phyloP scores from a whole-genome alignment of 2,329 filamentous ascomycete species.

The Diaporthe sp. region DNA sequence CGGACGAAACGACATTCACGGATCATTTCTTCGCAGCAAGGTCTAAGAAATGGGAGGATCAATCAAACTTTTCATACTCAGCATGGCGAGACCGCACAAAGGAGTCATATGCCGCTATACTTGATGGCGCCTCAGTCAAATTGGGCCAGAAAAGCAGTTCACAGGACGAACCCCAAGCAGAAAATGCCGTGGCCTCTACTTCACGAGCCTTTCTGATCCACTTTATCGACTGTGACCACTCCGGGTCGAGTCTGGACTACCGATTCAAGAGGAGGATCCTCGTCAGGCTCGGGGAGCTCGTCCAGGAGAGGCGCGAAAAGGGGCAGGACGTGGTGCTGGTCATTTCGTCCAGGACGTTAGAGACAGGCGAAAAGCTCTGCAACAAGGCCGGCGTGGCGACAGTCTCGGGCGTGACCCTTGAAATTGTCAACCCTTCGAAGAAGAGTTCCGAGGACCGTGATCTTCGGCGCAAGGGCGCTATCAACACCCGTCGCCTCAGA shows the following conservation, averaged over 20 bases:
- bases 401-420: neutral
- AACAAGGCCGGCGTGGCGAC: neutral
- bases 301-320: neutral
- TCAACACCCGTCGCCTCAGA: conserved; percentile 11
- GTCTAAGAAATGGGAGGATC: neutral
- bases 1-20: neutral
- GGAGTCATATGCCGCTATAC: neutral
- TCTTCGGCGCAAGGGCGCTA: neutral
- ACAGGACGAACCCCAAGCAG: accelerated
- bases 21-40: neutral
- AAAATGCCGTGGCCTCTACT: neutral
- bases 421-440: neutral
- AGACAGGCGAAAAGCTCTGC: neutral
- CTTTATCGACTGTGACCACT: conserved; percentile 7
- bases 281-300: neutral
- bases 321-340: neutral
- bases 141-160: neutral
- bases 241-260: neutral
- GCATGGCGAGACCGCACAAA: conserved; percentile 1
- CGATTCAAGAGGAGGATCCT: neutral
- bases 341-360: neutral
- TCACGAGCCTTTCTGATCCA: neutral
- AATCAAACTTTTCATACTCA: neutral
- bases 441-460: neutral
- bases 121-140: neutral